phyloP scores from a whole-genome alignment of 306 rosid species.

The Carpinus fangiana region DNA sequence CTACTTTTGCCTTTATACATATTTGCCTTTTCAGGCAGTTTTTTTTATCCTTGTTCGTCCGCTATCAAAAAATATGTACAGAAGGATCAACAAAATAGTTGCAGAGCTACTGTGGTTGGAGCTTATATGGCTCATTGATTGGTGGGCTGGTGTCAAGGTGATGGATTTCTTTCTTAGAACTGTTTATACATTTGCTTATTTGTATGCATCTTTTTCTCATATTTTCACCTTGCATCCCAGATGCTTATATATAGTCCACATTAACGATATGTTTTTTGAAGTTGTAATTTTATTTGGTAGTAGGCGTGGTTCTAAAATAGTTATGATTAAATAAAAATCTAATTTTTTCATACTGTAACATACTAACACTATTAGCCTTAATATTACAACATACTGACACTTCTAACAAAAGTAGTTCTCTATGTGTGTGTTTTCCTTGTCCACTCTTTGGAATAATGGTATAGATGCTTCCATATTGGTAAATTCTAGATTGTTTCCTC shows the following conservation, averaged over 20 bases:
- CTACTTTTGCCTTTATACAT: neutral
- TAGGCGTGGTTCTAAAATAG: neutral
- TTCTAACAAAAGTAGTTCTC: too few species aligned
- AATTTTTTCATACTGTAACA: neutral
- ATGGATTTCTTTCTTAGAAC: slow-evolving; percentile 16
- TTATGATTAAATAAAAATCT: neutral
- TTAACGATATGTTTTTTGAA: neutral
- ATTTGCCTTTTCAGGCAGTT: slow-evolving; percentile 45
- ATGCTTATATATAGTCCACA: neutral
- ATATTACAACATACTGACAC: neutral
- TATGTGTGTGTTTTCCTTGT: neutral
- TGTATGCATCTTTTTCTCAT: slow-evolving; percentile 5
- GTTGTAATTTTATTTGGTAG: neutral
- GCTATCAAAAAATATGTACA: slow-evolving; percentile 49
- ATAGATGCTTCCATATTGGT: neutral
- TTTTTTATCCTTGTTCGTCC: slow-evolving; percentile 73
- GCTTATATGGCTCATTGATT: slow-evolving; percentile 81
- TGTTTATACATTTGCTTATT: neutral
- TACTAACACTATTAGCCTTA: neutral
- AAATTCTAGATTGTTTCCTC: neutral
- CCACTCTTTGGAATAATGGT: neutral
- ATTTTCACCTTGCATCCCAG: neutral
- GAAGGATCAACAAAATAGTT: slow-evolving; percentile 68
- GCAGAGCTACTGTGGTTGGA: slow-evolving; percentile 83
- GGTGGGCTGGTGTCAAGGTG: slow-evolving; percentile 92